Percentiles rank a stretch among this genome's conserved stretches.
These are phyloP conservation scores for Lactifluus rugatus DNA, from an alignment of 768 basidiomycete genomes.

Conservation along the genomic window DNA sequence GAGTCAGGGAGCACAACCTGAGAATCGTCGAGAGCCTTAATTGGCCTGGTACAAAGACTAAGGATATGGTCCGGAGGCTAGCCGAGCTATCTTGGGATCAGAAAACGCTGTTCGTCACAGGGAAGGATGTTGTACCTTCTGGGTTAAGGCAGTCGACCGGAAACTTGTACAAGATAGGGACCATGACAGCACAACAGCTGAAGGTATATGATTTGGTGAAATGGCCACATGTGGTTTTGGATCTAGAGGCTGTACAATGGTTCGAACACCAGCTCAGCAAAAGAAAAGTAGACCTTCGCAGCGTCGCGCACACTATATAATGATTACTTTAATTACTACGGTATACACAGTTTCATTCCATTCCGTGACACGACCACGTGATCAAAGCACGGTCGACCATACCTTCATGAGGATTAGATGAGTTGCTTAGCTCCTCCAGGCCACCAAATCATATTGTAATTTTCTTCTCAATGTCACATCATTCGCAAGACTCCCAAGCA, in stretches of 20 bases:
- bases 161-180: slow-evolving; percentile 63
- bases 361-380: slow-evolving; percentile 19
- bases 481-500: slow-evolving; percentile 39
- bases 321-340: neutral
- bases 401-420: too few relatives aligned
- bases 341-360: too few relatives aligned
- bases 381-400: neutral
- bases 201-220: slow-evolving; percentile 77
- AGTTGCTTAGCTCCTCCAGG: too few relatives aligned
- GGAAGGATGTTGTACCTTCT: slow-evolving; percentile 42
- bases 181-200: slow-evolving; percentile 54
- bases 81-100: slow-evolving; percentile 48
- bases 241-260: slow-evolving; percentile 71
- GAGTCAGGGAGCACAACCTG: slow-evolving; percentile 63
- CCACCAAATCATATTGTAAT: neutral
- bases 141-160: slow-evolving; percentile 51
- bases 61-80: slow-evolving; percentile 52
- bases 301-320: neutral
- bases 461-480: slow-evolving; percentile 43
- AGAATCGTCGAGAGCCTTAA: slow-evolving; percentile 65
- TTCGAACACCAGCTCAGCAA: slow-evolving; percentile 59
- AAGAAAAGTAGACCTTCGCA: neutral
- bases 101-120: slow-evolving; percentile 71
- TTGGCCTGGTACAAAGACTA: slow-evolving; percentile 69
- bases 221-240: slow-evolving; percentile 75